Evolutionary conservation across 179 eudicot species (phyloP), one percentile per base, ranked within the genome.

Genomic region (Beta corolliflora): DNA sequence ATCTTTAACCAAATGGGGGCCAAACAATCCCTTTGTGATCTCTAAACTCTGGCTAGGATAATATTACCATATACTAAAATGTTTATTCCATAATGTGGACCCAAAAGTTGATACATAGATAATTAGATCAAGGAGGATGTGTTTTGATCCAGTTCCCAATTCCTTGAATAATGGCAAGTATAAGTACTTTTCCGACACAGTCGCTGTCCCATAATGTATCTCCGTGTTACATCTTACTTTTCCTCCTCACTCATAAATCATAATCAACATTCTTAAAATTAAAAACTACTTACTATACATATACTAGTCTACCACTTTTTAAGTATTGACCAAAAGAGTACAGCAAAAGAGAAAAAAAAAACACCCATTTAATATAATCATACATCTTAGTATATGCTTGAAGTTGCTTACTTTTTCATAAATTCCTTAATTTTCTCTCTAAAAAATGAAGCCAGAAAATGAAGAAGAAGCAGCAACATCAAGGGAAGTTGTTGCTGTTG

Each of bases 381-480:
- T 50, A 68, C 8, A 68, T 50, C 18, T 48, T 56, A 56, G 6
- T 72, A 13, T 52, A 52, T 50, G 19, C 60, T 72, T 14, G 23
- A 72, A 21, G 44, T 55, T 56, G 1, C 73, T 66, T 15, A 77
- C 12, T 50, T 23, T 66, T 77, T 75, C 50, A 14, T 52, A 19
- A 12, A 10, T 52, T 71, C 25, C n/a, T 15, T 50, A 11, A 7
- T 63, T 54, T 54, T 64, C 46, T 19, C 65, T 44, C 68, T 60
- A 25, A 66, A 67, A 82, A 68, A 83, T 83, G 85, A 82, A 82
- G 46, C 81, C 78, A n/a, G 78, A 82, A 29, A 69, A 82, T 82
- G 85, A 79, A 80, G 77, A 50, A 73, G 59, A 16, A 66, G 41
- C 59, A 41, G 25, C 71, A 72, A 52, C 45, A 60, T n/a, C 82